A percentile compares a stretch with the other conserved stretches of the same genome.
phyloP scores from a whole-genome alignment of 2,329 filamentous ascomycete genomes.

The Pseudogymnoascus sp. region DNA sequence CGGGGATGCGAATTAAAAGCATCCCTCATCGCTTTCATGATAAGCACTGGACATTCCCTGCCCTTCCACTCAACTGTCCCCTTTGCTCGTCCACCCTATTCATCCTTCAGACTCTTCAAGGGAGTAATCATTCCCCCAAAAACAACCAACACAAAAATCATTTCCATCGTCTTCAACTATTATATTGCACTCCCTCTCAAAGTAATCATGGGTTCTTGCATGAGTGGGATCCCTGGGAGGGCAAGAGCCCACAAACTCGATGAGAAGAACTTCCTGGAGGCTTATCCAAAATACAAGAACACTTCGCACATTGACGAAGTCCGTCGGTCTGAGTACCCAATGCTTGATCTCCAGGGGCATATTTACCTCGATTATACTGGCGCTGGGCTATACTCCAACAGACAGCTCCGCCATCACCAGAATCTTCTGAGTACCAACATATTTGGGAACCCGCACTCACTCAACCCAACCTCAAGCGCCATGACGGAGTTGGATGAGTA shows the following conservation, averaged over 20 bases:
- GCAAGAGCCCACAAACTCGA: not conserved
- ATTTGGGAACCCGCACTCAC: conserved; percentile 35
- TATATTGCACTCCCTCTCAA: not conserved
- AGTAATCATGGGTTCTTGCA: not conserved
- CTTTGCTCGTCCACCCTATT: not conserved
- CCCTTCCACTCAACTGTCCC: not conserved
- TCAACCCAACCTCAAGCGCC: conserved; percentile 30
- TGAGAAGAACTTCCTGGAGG: not conserved
- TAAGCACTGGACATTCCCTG: not conserved
- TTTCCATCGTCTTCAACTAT: not conserved
- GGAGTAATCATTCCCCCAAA: not conserved
- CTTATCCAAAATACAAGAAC: conserved; percentile 28
- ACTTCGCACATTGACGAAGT: conserved; percentile 28
- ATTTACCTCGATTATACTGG: conserved; percentile 37
- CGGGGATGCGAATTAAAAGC: not conserved
- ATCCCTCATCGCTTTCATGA: not conserved
- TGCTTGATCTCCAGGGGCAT: conserved; percentile 32
- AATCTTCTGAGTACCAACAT: conserved; percentile 24
- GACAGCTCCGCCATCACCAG: conserved; percentile 28
- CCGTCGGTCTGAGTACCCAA: conserved; percentile 29
- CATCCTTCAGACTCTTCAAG: not conserved
- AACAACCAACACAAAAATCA: not conserved
- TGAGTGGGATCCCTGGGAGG: not conserved
- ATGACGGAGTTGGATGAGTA: conserved; percentile 29
- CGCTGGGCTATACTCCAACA: conserved; percentile 28